Evolutionary conservation across 139 green algal species (phyloP).

Genomic region (Haematococcus sp.): DNA sequence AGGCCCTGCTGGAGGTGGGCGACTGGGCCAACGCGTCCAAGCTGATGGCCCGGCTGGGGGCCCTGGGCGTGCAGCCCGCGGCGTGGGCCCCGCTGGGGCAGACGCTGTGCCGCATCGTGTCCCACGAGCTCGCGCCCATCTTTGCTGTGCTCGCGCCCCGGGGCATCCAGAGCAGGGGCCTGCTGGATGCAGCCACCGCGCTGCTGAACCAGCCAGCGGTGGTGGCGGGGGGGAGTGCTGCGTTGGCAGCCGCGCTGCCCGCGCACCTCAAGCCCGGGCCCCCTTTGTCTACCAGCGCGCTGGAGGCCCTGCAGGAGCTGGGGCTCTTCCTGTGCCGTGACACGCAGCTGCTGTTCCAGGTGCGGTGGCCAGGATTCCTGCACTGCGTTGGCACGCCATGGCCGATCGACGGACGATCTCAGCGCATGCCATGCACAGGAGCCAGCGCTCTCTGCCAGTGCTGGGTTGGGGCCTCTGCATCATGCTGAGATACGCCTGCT

Average conservation of each 20-base stretch:
- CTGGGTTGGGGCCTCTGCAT: too few relatives aligned
- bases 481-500: too few relatives aligned
- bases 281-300: conserved; percentile 2
- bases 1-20: conserved; percentile 47
- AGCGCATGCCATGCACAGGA: too few relatives aligned
- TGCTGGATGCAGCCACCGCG: conserved; percentile 9
- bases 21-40: conserved; percentile 17
- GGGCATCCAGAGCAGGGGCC: conserved; percentile 1
- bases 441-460: too few relatives aligned
- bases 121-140: conserved; percentile 21
- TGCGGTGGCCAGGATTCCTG: neutral
- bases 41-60: conserved; percentile 40
- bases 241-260: neutral
- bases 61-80: conserved; percentile 40
- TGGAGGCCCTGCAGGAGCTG: conserved; percentile 35
- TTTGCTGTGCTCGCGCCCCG: conserved; percentile 27
- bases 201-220: neutral
- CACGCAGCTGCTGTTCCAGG: conserved; percentile 30
- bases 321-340: conserved; percentile 36
- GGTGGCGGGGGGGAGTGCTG: neutral
- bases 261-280: neutral
- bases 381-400: neutral
- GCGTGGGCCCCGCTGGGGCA: conserved; percentile 36
- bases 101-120: conserved; percentile 35
- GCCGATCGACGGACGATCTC: neutral